Conservation (phyloP, 78 protist genomes). For the Dictyostelium purpureum region DNA sequence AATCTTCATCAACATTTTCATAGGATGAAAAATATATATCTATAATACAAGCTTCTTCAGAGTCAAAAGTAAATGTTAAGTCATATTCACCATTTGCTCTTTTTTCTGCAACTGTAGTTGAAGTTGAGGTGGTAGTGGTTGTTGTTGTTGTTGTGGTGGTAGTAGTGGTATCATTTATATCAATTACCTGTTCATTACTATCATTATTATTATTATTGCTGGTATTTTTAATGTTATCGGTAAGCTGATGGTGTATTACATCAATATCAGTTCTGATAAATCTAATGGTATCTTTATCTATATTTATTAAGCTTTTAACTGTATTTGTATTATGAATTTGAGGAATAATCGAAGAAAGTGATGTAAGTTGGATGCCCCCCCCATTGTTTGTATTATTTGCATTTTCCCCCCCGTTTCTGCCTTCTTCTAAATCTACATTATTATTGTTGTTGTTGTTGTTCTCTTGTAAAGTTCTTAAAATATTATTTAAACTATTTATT, state of each 20-base stretch:
- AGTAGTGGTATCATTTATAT: background rate
- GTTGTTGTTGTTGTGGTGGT: background rate
- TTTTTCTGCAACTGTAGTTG: slow-evolving; percentile 9
- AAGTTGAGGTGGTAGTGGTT: slow-evolving; percentile 48
- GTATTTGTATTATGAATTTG: slow-evolving; percentile 30
- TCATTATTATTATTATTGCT: background rate
- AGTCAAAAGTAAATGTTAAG: slow-evolving; percentile 33
- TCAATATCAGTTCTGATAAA: slow-evolving; percentile 10
- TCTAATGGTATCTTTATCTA: slow-evolving; percentile 23
- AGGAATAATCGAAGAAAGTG: slow-evolving; percentile 48
- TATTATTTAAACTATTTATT: background rate
- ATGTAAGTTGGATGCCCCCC: background rate
- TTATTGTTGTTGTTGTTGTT: background rate
- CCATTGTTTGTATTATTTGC: background rate
- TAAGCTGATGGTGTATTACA: background rate
- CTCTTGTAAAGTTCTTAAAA: background rate
- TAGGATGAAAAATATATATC: slow-evolving; percentile 29
- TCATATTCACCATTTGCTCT: slow-evolving; percentile 38
- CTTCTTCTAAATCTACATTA: background rate
- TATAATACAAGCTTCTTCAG: slow-evolving; percentile 54
- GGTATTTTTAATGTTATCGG: background rate
- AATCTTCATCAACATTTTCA: background rate
- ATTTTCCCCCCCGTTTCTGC: background rate
- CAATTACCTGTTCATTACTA: background rate
- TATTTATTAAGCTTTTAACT: slow-evolving; percentile 4